Evolutionary conservation across 2,329 filamentous ascomycete genomes (phyloP).

Genomic region (Aspergillus latus): DNA sequence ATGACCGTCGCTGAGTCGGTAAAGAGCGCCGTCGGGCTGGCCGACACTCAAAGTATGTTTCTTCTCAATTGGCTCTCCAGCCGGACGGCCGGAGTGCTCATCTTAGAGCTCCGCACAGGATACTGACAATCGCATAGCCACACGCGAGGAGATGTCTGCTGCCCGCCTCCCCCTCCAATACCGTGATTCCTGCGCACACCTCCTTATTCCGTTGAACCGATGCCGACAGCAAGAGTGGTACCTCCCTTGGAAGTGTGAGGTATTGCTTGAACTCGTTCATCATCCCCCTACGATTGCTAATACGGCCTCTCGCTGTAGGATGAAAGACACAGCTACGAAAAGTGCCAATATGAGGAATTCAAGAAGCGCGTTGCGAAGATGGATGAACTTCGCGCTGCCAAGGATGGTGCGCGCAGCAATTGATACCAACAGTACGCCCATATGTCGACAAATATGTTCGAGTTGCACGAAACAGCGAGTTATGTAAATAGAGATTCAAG

Average conservation of each 20-base stretch:
- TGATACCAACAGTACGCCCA: slow-evolving; percentile 40
- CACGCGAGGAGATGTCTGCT: slow-evolving; percentile 86
- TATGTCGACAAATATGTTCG: slow-evolving; percentile 25
- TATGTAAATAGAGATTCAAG: slow-evolving; percentile 43
- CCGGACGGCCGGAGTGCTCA: slow-evolving; percentile 11
- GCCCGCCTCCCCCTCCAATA: slow-evolving; percentile 85
- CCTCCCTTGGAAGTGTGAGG: slow-evolving; percentile 96
- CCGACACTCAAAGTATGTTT: slow-evolving; percentile 39
- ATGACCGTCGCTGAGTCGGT: slow-evolving; percentile 52
- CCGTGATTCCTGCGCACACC: slow-evolving; percentile 91
- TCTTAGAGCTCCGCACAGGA: slow-evolving; percentile 7
- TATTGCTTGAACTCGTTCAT: slow-evolving; percentile 49
- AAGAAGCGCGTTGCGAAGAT: slow-evolving; percentile 98
- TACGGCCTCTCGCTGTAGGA: slow-evolving; percentile 56
- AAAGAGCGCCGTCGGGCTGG: slow-evolving; percentile 51
- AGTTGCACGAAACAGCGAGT: slow-evolving; percentile 31
- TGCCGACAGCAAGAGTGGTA: slow-evolving; percentile 93
- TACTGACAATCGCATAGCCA: slow-evolving; percentile 26
- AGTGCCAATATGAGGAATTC: slow-evolving; percentile 99
- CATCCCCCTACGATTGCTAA: background rate
- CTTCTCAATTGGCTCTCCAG: slow-evolving; percentile 25
- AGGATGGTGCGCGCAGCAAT: slow-evolving; percentile 83
- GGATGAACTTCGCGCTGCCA: slow-evolving; percentile 87
- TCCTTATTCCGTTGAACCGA: slow-evolving; percentile 92
- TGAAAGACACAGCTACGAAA: slow-evolving; percentile 97